Evolutionary conservation across 257 asterid genomes (phyloP).

Genomic region (Solanum tarapatanum): DNA sequence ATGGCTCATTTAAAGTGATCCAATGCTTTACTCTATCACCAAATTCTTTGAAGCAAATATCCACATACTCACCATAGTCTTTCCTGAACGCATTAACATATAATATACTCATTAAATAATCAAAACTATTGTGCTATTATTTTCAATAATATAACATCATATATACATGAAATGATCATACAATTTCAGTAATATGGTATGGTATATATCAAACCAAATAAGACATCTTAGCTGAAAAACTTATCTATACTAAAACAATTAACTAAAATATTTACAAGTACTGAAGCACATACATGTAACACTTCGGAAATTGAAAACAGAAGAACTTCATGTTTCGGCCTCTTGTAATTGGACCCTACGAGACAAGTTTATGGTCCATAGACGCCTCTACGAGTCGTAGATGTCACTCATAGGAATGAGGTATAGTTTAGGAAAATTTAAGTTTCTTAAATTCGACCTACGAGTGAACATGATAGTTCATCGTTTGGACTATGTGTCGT

Average conservation of each 20-base stretch:
- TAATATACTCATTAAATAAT: neutral
- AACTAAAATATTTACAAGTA: neutral
- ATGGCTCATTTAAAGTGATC: constrained; percentile 22
- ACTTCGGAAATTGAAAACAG: neutral
- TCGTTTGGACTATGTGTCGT: neutral
- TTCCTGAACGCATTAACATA: neutral
- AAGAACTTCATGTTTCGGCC: neutral
- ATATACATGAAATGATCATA: neutral
- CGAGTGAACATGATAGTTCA: neutral
- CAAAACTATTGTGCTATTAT: neutral
- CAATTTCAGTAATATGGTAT: neutral
- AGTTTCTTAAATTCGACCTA: neutral
- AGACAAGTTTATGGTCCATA: neutral
- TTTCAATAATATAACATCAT: no score
- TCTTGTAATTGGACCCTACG: neutral
- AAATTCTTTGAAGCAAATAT: constrained; percentile 19
- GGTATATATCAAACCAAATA: neutral
- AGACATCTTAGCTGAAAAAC: neutral
- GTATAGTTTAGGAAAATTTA: neutral
- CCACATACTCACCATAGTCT: constrained; percentile 11
- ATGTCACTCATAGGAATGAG: neutral
- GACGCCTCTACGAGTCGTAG: neutral
- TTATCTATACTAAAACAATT: neutral
- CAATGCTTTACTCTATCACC: constrained; percentile 25
- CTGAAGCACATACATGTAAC: neutral